Base-by-base conservation (phyloP, 1,284 basidiomycete genomes). In the Ustilago trichophora region DNA sequence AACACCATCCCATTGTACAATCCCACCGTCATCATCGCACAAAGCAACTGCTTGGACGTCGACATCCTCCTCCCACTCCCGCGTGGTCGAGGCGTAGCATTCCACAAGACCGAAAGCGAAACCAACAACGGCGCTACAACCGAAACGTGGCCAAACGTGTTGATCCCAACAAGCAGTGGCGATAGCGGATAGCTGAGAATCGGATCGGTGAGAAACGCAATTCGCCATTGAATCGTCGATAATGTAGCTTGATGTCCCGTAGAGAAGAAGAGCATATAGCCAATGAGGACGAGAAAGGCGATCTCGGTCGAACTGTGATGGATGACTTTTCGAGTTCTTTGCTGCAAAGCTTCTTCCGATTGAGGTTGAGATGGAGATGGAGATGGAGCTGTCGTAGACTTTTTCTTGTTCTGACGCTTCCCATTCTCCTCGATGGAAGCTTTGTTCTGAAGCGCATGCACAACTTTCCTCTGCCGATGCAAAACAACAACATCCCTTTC, bases 171-270 rank as follows among this genome's bases (percentile, higher is more conserved):
- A n/a, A 92, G 87, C 1, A 90, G 37, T 0, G 90, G 89, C 0
- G 93, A 90, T 75, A 88, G 87, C 0, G 90, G 89, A 80, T 92
- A 93, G 10, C 83, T 84, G 37, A 93, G 85, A 0, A 84, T 87
- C 0, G 87, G 82, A 86, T 82, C 63, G 37, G 76, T 76, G 70
- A 87, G 81, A 82, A 98, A 98, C 0, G 91, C 94, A 0, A 89
- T 83, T 80, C 97, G 95, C 96, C 96, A 99, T 77, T 98, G 94
- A 51, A 99, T 89, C 8, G 91, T 89, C 1, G 92, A 86, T 35
- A 98, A 85, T 0, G 90, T 90, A 0, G 93, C 87, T 82, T 98
- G 93, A 78, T 98, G 95, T 1, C 95, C 95, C 0, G 94, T 96
- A 0, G 87, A 84, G 80, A 91, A 92, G 86, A 95, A 98, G 8